These are phyloP conservation scores for Solanum chiquidenum DNA, from an alignment of 257 asterid genomes.

Conservation along the genomic window DNA sequence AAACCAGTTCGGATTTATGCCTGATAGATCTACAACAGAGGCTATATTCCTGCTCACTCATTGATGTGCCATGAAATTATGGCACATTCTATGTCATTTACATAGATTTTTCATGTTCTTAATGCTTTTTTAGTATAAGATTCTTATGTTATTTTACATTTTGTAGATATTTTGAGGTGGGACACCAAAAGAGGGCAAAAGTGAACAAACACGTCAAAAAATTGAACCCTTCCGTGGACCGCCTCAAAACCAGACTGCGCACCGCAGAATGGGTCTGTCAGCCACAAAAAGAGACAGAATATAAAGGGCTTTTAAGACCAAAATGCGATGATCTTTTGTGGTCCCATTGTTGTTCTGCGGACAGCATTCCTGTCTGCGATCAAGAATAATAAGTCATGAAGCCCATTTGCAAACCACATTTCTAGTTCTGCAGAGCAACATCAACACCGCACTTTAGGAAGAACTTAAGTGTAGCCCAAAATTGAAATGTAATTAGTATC, in stretches of 20 bases:
- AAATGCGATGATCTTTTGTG: background rate
- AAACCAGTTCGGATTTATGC: background rate
- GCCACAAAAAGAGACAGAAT: background rate
- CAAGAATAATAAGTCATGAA: background rate
- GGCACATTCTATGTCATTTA: background rate
- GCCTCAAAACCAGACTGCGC: background rate
- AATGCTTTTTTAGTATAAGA: background rate
- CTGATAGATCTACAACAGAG: background rate
- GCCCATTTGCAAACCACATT: background rate
- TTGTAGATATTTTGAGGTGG: background rate
- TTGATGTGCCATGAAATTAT: background rate
- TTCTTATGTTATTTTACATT: background rate
- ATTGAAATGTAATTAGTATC: background rate
- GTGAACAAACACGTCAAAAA: background rate
- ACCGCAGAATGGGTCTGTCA: background rate
- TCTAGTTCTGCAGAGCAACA: background rate
- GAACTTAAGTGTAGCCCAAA: background rate
- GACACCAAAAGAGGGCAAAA: background rate
- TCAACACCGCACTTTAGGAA: background rate
- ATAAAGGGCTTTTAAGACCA: background rate
- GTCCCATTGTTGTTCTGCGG: background rate
- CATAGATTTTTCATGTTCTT: background rate
- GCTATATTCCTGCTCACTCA: background rate
- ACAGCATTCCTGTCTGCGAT: background rate
- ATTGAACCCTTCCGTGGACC: background rate